phyloP scores from a whole-genome alignment of 805 yeast genomes.

The Candida schatavii region DNA sequence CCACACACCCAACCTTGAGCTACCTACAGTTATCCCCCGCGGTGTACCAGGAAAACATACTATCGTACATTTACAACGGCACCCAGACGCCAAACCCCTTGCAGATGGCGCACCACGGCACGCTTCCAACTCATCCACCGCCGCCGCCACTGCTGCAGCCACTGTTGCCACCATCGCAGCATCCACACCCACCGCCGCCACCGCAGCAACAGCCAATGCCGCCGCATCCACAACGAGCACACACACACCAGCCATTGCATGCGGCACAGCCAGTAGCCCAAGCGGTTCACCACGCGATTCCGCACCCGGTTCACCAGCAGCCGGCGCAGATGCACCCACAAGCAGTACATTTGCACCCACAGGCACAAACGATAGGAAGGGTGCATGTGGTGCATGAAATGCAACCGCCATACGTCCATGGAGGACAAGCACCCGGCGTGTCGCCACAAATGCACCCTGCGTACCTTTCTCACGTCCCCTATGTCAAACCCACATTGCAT shows the following conservation, averaged over 20 bases:
- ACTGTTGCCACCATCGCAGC: conserved; percentile 4
- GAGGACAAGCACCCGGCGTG: no score
- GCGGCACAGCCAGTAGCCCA: conserved; percentile 7
- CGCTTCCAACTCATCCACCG: conserved; percentile 4
- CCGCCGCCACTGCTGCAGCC: conserved; percentile 5
- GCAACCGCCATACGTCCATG: no score
- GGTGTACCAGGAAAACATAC: conserved; percentile 21
- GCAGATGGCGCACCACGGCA: conserved; percentile 12
- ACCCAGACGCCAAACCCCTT: background rate
- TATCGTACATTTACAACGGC: conserved; percentile 5
- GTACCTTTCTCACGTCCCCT: no score
- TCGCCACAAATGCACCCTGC: no score
- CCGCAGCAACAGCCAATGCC: conserved; percentile 10
- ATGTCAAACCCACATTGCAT: conserved; percentile 3
- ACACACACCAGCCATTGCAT: conserved; percentile 1
- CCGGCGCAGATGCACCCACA: background rate
- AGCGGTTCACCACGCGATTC: background rate
- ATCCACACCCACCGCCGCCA: conserved; percentile 6
- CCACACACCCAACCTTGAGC: conserved; percentile 22
- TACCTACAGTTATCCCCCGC: conserved; percentile 18
- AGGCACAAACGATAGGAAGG: no score
- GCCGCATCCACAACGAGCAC: conserved; percentile 1
- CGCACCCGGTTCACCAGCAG: background rate
- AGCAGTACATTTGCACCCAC: background rate
- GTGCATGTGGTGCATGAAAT: no score